Percentiles rank a stretch among this genome's conserved stretches.
phyloP scores from a whole-genome alignment of 2,329 filamentous ascomycete species.

The Amylocarpus encephaloides region DNA sequence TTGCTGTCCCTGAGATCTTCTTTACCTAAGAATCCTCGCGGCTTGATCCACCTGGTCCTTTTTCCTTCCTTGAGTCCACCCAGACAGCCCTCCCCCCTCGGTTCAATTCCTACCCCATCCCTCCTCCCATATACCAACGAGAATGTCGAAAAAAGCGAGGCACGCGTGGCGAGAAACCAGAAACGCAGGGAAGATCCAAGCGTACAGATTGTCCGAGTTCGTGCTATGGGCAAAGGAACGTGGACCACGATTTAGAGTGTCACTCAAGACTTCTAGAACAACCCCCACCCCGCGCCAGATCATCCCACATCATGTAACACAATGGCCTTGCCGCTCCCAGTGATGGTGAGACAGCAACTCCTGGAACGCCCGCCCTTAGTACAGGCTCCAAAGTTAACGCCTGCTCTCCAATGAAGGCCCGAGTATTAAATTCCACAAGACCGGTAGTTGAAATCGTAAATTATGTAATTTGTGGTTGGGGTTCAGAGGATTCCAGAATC shows the following conservation, averaged over 20 bases:
- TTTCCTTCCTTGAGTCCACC: neutral
- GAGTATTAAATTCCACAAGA: constrained; percentile 17
- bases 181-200: neutral
- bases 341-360: constrained; percentile 25
- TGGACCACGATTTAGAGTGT: constrained; percentile 2
- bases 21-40: neutral
- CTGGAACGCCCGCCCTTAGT: constrained; percentile 18
- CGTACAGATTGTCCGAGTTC: neutral
- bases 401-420: constrained; percentile 19
- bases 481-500: constrained; percentile 88
- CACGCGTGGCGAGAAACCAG: neutral
- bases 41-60: neutral
- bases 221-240: constrained; percentile 9
- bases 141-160: neutral
- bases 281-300: constrained; percentile 2
- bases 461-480: constrained; percentile 21
- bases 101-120: neutral
- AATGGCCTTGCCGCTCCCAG: constrained; percentile 4
- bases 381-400: constrained; percentile 22
- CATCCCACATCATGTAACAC: neutral
- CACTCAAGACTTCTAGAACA: constrained; percentile 1
- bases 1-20: too few species aligned
- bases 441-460: constrained; percentile 13
- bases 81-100: neutral
- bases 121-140: constrained; percentile 3